Evolutionary conservation across 371 early-diverging fungal genomes (phyloP), one percentile per base, ranked within the genome.

Genomic region (Circinella minor): DNA sequence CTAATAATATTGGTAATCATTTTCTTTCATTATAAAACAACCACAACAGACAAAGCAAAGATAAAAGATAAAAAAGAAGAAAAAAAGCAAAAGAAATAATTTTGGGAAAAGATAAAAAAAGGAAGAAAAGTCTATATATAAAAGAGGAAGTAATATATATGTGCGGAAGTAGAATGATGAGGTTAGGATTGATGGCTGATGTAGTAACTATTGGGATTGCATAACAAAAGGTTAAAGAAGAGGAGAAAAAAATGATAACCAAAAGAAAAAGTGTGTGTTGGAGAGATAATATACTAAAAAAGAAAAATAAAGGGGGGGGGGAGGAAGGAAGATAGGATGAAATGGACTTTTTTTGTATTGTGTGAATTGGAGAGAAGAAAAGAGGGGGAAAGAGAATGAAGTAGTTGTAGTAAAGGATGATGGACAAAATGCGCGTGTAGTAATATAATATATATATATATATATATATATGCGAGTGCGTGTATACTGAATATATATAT

Each of bases 11-110:
- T 51, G 51, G 51, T 51, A 51, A 51, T 51, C 51, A 57, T 57
- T 57, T 34, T 57, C 57, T 57, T 57, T 57, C 36, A 57, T 57
- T 57, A 57, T 57, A 57, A 54, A 57, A 57, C 57, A 57, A 57
- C 57, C 57, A 57, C 57, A 57, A 57, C 57, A 18, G 57, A 57
- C 57, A 57, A 57, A 34, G 17, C 14, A n/a, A 17, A 51, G n/a
- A n/a, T n/a, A 51, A n/a, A 17, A 51, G 15, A 15, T 9, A 47
- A 47, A 15, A 15, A 47, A 47, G 47, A 15, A 47, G 47, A 47
- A n/a, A 55, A 55, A 55, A 55, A 27, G 55, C 55, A 55, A 55
- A 55, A 55, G 55, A n/a, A 13, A 13, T 10, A 34, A 13, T 57
- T 57, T 57, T 57, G 18, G 20, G 15, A 15, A 18, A 51, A n/a